phyloP scores from a whole-genome alignment of 768 basidiomycete genomes.

The Phylloporus arenicola region DNA sequence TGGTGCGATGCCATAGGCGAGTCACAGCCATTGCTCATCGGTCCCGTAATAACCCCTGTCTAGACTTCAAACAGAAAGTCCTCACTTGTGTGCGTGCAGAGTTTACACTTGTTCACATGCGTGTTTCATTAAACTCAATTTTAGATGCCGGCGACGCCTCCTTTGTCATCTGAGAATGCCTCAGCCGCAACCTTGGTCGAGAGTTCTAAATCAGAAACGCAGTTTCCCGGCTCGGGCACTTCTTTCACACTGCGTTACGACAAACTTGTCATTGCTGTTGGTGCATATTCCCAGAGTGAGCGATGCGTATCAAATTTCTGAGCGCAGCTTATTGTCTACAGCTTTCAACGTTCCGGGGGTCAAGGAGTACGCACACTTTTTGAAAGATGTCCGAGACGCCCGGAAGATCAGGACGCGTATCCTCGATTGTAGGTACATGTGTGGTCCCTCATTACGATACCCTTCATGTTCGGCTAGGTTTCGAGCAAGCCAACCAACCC shows the following conservation, averaged over 20 bases:
- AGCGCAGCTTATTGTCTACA: constrained; percentile 20
- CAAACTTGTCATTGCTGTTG: constrained; percentile 79
- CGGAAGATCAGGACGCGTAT: constrained; percentile 65
- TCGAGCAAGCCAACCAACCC: constrained; percentile 84
- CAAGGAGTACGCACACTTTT: constrained; percentile 75
- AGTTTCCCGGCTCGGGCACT: constrained; percentile 21
- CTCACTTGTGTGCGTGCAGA: constrained; percentile 52
- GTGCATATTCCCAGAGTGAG: constrained; percentile 80
- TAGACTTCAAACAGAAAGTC: constrained; percentile 57
- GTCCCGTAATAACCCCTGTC: constrained; percentile 5
- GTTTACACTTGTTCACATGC: background rate
- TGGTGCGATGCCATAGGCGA: constrained; percentile 72
- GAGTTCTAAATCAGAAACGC: constrained; percentile 13
- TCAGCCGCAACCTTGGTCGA: constrained; percentile 10
- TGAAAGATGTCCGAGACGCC: constrained; percentile 77
- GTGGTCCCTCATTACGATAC: background rate
- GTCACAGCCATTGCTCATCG: constrained; percentile 5
- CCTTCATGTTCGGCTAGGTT: constrained; percentile 38
- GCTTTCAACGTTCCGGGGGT: constrained; percentile 72
- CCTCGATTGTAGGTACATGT: constrained; percentile 53
- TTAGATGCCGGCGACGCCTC: constrained; percentile 63
- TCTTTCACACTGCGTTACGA: constrained; percentile 66
- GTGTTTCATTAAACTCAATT: background rate
- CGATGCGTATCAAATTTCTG: constrained; percentile 3
- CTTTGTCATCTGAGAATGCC: constrained; percentile 30